These are phyloP conservation scores for Pseudogymnoascus destructans DNA, from an alignment of 2,329 filamentous ascomycete genomes.

Conservation along the genomic window DNA sequence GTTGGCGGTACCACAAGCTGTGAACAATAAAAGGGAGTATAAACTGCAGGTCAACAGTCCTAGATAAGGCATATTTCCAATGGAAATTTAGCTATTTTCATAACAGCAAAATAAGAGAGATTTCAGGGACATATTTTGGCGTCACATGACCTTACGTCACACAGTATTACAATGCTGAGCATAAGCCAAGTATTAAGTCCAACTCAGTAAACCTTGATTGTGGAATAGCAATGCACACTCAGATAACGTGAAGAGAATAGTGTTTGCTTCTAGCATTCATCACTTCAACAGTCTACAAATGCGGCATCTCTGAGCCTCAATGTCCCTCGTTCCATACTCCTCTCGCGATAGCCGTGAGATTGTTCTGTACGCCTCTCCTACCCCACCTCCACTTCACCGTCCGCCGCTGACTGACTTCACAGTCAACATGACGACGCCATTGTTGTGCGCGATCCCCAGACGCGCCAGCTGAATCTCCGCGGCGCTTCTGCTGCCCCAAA, in stretches of 20 bases:
- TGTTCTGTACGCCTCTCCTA: slow-evolving; percentile 49
- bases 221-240: background rate
- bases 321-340: slow-evolving; percentile 66
- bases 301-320: slow-evolving; percentile 18
- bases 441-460: slow-evolving; percentile 78
- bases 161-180: background rate
- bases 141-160: slow-evolving; percentile 5
- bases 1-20: background rate
- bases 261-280: slow-evolving; percentile 7
- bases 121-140: background rate
- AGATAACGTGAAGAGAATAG: background rate
- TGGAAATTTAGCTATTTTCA: background rate
- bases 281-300: background rate
- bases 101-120: background rate
- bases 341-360: slow-evolving; percentile 63
- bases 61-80: background rate
- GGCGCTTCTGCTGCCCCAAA: slow-evolving; percentile 36
- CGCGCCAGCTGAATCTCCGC: slow-evolving; percentile 72
- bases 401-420: slow-evolving; percentile 6
- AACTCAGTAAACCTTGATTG: background rate
- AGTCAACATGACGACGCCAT: slow-evolving; percentile 89
- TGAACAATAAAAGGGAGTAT: background rate
- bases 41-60: background rate
- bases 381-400: background rate
- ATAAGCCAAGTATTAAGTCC: slow-evolving; percentile 2